Conservation (phyloP, 2,329 filamentous ascomycete species). For the Fusarium poae region DNA sequence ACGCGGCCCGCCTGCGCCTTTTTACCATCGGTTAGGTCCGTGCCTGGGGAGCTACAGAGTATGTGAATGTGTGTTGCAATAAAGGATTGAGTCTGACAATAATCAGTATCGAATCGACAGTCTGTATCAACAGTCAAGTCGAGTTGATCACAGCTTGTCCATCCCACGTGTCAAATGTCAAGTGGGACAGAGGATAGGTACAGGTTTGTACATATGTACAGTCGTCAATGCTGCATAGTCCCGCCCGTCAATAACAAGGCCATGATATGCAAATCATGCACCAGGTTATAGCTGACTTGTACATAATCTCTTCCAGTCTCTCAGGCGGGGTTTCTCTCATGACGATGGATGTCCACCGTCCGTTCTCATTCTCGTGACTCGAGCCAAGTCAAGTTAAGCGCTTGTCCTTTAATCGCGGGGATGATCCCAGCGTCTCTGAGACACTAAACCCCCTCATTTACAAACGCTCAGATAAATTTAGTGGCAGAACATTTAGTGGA, state of each 20-base stretch:
- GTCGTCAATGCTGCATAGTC: conserved; percentile 30
- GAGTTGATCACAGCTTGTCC: background rate
- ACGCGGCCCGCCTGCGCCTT: conserved; percentile 9
- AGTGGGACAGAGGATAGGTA: conserved; percentile 27
- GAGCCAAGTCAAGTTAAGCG: conserved; percentile 11
- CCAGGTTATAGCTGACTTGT: conserved; percentile 14
- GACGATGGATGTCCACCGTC: conserved; percentile 14
- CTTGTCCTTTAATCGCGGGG: conserved; percentile 20
- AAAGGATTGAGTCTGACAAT: background rate
- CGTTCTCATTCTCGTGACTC: conserved; percentile 25
- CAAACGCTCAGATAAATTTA: background rate
- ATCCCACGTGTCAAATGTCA: conserved; percentile 41
- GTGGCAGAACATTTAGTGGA: background rate
- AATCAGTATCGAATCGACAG: no score
- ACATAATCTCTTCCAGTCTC: conserved; percentile 7
- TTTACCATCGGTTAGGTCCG: conserved; percentile 1
- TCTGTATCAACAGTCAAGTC: background rate
- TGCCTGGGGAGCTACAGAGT: conserved; percentile 6
- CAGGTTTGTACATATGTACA: background rate
- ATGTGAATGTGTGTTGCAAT: background rate
- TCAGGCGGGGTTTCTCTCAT: conserved; percentile 12
- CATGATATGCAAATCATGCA: conserved; percentile 35
- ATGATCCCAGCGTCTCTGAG: conserved; percentile 36
- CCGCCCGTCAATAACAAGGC: conserved; percentile 17
- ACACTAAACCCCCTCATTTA: conserved; percentile 10